Evolutionary conservation across 495 filamentous ascomycete genomes (phyloP).

Genomic region (Lasiosphaeris hirsuta): DNA sequence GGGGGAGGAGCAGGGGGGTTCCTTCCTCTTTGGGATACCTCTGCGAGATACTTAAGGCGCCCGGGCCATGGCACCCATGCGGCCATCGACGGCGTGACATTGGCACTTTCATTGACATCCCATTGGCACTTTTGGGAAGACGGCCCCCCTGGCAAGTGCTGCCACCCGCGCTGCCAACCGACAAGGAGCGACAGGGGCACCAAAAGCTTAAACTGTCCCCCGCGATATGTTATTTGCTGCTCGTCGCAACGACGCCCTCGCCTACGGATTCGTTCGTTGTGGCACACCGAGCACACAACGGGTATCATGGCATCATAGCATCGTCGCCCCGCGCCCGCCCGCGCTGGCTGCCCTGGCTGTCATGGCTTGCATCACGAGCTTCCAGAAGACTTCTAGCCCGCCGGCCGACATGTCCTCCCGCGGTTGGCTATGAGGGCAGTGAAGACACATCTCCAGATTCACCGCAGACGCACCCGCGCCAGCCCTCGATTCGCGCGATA

Average conservation of each 20-base stretch:
- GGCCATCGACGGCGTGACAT: constrained; percentile 6
- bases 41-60: constrained; percentile 24
- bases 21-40: constrained; percentile 33
- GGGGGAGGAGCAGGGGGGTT: neutral
- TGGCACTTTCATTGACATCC: neutral
- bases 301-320: neutral
- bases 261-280: too few relatives aligned
- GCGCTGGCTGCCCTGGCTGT: constrained; percentile 6
- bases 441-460: constrained; percentile 7
- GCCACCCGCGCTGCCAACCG: too few relatives aligned
- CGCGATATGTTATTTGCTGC: too few relatives aligned
- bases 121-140: neutral
- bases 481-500: too few relatives aligned
- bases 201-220: neutral
- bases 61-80: constrained; percentile 7
- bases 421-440: neutral
- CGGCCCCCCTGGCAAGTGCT: too few relatives aligned
- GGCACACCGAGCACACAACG: too few relatives aligned
- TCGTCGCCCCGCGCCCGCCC: neutral
- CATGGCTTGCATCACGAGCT: constrained; percentile 19
- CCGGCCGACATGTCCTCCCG: neutral
- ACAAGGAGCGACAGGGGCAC: too few relatives aligned
- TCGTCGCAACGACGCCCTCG: too few relatives aligned
- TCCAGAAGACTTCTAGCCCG: constrained; percentile 11
- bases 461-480: neutral